These are phyloP conservation scores for Solanum dulcamara DNA, from an alignment of 257 asterid species.

Conservation along the genomic window DNA sequence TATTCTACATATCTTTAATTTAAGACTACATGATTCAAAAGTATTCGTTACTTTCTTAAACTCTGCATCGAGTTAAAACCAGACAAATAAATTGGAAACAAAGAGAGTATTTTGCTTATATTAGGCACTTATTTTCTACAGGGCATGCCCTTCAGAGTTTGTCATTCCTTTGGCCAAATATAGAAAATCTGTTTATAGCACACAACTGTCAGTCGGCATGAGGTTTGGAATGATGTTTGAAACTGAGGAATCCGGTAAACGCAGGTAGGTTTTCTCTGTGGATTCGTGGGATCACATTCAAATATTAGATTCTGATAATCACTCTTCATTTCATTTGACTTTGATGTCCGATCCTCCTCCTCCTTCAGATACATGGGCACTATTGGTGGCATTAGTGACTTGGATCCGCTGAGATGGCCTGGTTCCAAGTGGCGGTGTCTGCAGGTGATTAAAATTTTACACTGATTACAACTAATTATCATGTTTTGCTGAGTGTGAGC, in stretches of 20 bases:
- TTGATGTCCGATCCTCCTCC: not conserved
- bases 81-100: no score
- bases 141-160: constrained; percentile 95
- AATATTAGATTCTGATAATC: not conserved
- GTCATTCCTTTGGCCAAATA: constrained; percentile 67
- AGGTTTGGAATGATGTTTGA: constrained; percentile 97
- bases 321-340: not conserved
- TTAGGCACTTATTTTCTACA: constrained; percentile 9
- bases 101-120: not conserved
- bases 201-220: constrained; percentile 83
- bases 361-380: constrained; percentile 79
- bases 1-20: no score
- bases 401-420: constrained; percentile 93
- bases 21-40: no score
- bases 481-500: not conserved
- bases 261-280: constrained; percentile 35
- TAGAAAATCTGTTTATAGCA: constrained; percentile 55
- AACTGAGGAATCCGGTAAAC: constrained; percentile 89
- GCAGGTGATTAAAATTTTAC: constrained; percentile 37
- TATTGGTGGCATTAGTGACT: constrained; percentile 56
- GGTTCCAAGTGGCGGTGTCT: constrained; percentile 94
- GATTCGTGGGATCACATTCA: not conserved
- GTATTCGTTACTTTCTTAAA: no score
- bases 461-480: not conserved
- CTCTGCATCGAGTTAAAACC: no score